phyloP scores from a whole-genome alignment of 495 filamentous ascomycete species.

The Penicillium crystallinum region DNA sequence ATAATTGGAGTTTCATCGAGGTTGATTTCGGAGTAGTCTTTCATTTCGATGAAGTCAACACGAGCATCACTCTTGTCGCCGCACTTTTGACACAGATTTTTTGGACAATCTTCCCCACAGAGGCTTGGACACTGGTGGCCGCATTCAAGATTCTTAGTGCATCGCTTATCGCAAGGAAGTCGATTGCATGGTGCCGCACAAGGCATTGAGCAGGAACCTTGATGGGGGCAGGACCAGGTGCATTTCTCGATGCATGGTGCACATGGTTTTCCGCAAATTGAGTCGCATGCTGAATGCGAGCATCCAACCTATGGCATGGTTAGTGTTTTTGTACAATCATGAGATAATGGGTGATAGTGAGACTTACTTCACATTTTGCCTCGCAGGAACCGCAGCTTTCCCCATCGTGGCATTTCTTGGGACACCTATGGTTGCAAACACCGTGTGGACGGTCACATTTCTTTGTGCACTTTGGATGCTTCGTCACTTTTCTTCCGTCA shows the following conservation, averaged over 20 bases:
- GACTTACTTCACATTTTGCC: slow-evolving; percentile 44
- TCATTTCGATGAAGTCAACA: slow-evolving; percentile 4
- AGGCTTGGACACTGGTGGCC: slow-evolving; percentile 60
- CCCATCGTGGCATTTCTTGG: background rate
- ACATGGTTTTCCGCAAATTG: slow-evolving; percentile 52
- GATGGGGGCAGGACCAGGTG: slow-evolving; percentile 49
- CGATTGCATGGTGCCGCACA: slow-evolving; percentile 50
- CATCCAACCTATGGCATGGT: slow-evolving; percentile 2
- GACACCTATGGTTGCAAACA: slow-evolving; percentile 4
- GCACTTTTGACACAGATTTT: slow-evolving; percentile 6
- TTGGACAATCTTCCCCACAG: slow-evolving; percentile 58
- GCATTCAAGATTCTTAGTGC: slow-evolving; percentile 43
- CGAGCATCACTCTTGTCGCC: slow-evolving; percentile 5
- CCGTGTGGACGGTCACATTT: slow-evolving; percentile 8
- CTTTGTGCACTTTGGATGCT: slow-evolving; percentile 2
- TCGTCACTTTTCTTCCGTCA: background rate
- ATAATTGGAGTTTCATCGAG: slow-evolving; percentile 8
- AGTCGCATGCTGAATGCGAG: slow-evolving; percentile 7
- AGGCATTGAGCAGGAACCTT: slow-evolving; percentile 50
- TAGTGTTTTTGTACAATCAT: background rate
- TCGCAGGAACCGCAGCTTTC: slow-evolving; percentile 42
- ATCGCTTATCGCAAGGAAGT: slow-evolving; percentile 52
- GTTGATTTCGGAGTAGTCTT: slow-evolving; percentile 5
- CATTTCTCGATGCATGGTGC: slow-evolving; percentile 55
- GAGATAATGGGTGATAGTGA: slow-evolving; percentile 23